Evolutionary conservation across 2,329 filamentous ascomycete genomes (phyloP).

Genomic region (Diaporthe ilicicola): DNA sequence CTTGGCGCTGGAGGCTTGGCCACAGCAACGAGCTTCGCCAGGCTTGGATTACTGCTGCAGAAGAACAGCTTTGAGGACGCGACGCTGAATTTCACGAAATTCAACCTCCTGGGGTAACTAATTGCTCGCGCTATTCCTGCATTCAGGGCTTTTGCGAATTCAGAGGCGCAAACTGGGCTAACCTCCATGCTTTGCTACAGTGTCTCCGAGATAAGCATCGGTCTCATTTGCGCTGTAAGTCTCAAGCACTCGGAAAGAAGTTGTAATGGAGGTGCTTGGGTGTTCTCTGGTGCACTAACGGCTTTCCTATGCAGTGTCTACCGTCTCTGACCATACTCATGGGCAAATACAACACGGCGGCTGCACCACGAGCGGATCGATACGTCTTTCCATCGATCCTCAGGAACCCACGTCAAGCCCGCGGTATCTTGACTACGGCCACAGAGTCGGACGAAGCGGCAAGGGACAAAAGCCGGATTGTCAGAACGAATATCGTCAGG

Average conservation of each 20-base stretch:
- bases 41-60: background rate
- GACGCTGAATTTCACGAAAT: background rate
- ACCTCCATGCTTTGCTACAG: background rate
- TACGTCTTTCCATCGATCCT: conserved; percentile 12
- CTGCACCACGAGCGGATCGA: background rate
- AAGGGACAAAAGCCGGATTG: background rate
- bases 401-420: background rate
- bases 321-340: background rate
- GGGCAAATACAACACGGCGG: background rate
- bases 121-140: too few relatives aligned
- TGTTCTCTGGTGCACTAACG: background rate
- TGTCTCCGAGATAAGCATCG: background rate
- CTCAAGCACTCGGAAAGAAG: fast-evolving
- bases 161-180: background rate
- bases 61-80: background rate
- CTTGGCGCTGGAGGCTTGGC: background rate
- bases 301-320: background rate
- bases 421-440: background rate
- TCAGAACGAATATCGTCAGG: background rate
- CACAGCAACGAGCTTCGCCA: background rate
- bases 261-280: background rate
- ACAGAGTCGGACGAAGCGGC: conserved; percentile 1
- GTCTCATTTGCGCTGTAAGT: background rate
- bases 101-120: background rate
- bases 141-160: fast-evolving